phyloP scores from a whole-genome alignment of 331 rosid species.

The Spiraea crenata region DNA sequence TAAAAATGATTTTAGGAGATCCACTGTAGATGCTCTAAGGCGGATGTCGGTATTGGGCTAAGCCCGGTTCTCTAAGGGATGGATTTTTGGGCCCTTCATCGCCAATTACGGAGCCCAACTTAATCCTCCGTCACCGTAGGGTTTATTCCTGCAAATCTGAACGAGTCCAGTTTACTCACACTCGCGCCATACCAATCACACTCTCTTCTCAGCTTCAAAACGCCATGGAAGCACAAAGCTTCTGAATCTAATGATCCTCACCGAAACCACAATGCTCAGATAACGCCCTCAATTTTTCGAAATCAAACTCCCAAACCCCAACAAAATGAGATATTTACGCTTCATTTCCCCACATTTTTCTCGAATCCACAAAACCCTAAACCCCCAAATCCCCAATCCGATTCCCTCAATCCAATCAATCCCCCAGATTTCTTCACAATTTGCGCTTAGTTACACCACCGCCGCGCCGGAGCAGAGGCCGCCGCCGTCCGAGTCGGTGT shows the following conservation, averaged over 20 bases:
- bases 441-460: constrained; percentile 23
- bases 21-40: no score
- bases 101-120: not conserved
- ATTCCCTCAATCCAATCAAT: not conserved
- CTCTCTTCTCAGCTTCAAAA: constrained; percentile 5
- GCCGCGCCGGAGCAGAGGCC: constrained; percentile 34
- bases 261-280: constrained; percentile 14
- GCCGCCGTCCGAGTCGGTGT: constrained; percentile 30
- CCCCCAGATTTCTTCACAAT: not conserved
- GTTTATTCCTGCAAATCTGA: constrained; percentile 27
- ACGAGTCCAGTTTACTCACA: not conserved
- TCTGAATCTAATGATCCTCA: not conserved
- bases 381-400: constrained; percentile 25
- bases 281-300: not conserved
- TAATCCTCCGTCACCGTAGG: constrained; percentile 27
- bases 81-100: constrained; percentile 2
- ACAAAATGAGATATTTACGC: constrained; percentile 46
- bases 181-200: not conserved
- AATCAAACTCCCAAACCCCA: not conserved
- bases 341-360: constrained; percentile 34
- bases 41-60: not conserved
- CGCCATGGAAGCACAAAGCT: constrained; percentile 29
- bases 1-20: no score
- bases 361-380: constrained; percentile 33
- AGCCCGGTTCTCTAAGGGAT: not conserved